These are phyloP conservation scores for Cyclospora cayetanensis DNA, from an alignment of 169 alveolate species.

Conservation along the genomic window DNA sequence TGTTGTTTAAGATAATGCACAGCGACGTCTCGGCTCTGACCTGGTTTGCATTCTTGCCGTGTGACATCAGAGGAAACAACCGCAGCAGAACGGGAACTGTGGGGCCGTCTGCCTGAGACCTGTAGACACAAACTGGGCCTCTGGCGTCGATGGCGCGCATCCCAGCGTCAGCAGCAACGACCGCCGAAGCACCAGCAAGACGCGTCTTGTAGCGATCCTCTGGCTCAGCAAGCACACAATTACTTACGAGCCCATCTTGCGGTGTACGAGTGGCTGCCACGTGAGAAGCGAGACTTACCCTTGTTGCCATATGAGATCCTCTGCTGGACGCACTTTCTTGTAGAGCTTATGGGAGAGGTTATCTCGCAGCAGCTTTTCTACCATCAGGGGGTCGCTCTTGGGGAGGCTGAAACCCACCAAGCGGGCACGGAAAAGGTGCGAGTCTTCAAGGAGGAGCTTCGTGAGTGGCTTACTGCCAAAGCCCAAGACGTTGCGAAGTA, in stretches of 20 bases:
- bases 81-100: neutral
- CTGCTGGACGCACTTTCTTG: constrained; percentile 82
- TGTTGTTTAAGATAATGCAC: neutral
- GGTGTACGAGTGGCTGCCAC: constrained; percentile 65
- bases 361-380: constrained; percentile 67
- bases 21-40: neutral
- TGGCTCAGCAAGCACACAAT: constrained; percentile 23
- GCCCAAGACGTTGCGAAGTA: constrained; percentile 67
- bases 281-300: constrained; percentile 73
- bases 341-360: constrained; percentile 67
- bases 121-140: neutral
- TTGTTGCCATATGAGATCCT: constrained; percentile 86
- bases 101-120: neutral
- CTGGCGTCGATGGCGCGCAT: neutral
- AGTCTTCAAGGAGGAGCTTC: constrained; percentile 71
- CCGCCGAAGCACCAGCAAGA: constrained; percentile 22
- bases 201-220: neutral
- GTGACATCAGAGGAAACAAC: neutral
- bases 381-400: constrained; percentile 70
- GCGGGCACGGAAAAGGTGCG: constrained; percentile 68
- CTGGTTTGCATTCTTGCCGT: neutral
- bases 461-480: constrained; percentile 58
- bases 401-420: constrained; percentile 78
- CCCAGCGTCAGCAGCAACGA: neutral
- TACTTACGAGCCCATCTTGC: constrained; percentile 26